These are phyloP conservation scores for Cladosporium sp. DNA, from an alignment of 2,329 filamentous ascomycete genomes.

Conservation along the genomic window DNA sequence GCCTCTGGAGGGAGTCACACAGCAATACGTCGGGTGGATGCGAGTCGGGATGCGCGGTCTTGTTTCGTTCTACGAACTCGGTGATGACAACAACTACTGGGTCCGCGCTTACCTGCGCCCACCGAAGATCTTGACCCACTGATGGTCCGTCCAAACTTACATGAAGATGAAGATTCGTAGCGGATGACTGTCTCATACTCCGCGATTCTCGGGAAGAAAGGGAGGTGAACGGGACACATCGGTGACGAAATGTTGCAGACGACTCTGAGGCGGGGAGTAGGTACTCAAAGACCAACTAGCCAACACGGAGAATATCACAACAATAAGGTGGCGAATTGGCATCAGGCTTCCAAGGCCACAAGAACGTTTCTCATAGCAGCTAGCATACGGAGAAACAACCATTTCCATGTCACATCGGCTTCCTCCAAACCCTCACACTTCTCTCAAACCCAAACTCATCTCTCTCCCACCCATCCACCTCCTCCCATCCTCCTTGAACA, in stretches of 20 bases:
- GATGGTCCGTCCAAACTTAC: neutral
- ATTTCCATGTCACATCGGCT: neutral
- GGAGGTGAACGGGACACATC: too few relatives aligned
- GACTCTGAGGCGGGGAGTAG: too few relatives aligned
- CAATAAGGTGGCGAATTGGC: too few relatives aligned
- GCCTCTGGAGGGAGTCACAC: slow-evolving; percentile 11
- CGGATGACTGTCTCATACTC: too few relatives aligned
- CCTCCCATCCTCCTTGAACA: neutral
- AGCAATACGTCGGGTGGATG: slow-evolving; percentile 14
- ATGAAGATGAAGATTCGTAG: too few relatives aligned
- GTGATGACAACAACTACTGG: neutral
- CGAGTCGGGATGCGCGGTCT: slow-evolving; percentile 7
- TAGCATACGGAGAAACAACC: too few relatives aligned
- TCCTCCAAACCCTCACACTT: slow-evolving; percentile 8
- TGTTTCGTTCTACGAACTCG: neutral
- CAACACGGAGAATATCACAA: too few relatives aligned
- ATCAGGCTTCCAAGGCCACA: too few relatives aligned
- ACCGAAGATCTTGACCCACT: neutral
- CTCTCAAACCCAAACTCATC: slow-evolving; percentile 11
- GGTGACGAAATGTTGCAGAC: too few relatives aligned
- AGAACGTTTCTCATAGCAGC: too few relatives aligned
- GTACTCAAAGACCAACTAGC: too few relatives aligned
- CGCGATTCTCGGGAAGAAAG: too few relatives aligned
- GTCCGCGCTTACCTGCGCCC: neutral
- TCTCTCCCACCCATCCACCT: slow-evolving; percentile 10